Base-by-base conservation (phyloP, 352 stramenopile species). In the Globisporangium spinosum region DNA sequence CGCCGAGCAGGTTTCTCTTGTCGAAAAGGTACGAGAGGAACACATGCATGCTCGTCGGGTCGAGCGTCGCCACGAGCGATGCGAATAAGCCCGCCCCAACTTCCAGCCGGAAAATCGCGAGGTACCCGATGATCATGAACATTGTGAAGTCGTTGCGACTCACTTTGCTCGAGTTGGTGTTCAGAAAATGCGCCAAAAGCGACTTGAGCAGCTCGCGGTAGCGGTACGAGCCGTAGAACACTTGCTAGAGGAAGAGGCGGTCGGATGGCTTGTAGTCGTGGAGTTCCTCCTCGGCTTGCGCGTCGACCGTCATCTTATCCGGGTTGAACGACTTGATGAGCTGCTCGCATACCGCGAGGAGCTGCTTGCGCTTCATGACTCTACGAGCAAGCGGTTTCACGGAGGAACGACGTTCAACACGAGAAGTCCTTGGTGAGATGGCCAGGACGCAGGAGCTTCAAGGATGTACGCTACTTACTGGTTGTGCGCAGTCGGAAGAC, bases 181-280 rank as follows among this genome's bases (percentile, higher is more conserved):
- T 84, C 62, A 95, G 88, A 38, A 97, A 97, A n/a, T 93, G 79
- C 59, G 85, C 79, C 12, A 95, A 68, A 62, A 93, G 71, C 20
- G 85, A 73, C 58, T 89, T 90, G 20, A 97, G 73, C 15, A 94
- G 66, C 22, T 94, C 86, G 45, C 90, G 90, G 76, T 95, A 97
- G n/a, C 92, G 85, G 38, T 93, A 93, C 12, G 82, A 93, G 22
- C 90, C 91, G 69, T 97, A 98, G 23, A 98, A 84, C 22, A 97
- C 80, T 71, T 98, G 83, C 72, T 95, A 87, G 6, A 96, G 67
- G 64, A 97, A 96, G 20, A 85, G 67, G 0, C 78, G 79, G 23
- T 96, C 88, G 25, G 63, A 70, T 2, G 73, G 58, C 0, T 83
- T 73, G 27, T 70, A 71, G 12, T 69, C 58, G 20, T 68, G 77